A percentile compares a stretch with the other conserved stretches of the same genome.
Evolutionary conservation across 495 filamentous ascomycete species (phyloP).

Genomic region (Aspergillus mulundensis): DNA sequence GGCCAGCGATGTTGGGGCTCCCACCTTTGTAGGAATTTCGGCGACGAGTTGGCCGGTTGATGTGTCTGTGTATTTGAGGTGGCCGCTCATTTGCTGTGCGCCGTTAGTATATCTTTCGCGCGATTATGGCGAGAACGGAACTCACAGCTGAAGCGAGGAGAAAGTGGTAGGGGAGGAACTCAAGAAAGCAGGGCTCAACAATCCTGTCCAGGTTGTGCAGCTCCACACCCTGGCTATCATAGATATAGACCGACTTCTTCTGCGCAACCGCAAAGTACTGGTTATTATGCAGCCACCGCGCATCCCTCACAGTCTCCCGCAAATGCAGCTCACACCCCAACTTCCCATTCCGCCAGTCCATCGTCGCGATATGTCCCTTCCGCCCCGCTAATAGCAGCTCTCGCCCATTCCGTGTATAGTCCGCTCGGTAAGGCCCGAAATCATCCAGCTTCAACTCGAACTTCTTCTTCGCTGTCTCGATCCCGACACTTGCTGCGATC

Average conservation of each 20-base stretch:
- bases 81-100: slow-evolving; percentile 69
- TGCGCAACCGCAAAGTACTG: slow-evolving; percentile 96
- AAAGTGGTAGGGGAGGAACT: slow-evolving; percentile 96
- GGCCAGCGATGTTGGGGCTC: slow-evolving; percentile 74
- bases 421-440: slow-evolving; percentile 79
- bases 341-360: slow-evolving; percentile 94
- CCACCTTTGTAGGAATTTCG: slow-evolving; percentile 77
- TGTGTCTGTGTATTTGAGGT: slow-evolving; percentile 91
- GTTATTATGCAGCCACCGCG: slow-evolving; percentile 91
- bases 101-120: slow-evolving; percentile 1
- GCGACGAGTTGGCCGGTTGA: slow-evolving; percentile 83
- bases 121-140: slow-evolving; percentile 4
- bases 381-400: slow-evolving; percentile 79
- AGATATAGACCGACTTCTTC: slow-evolving; percentile 95
- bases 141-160: slow-evolving; percentile 79
- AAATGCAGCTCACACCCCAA: slow-evolving; percentile 87
- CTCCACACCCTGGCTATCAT: slow-evolving; percentile 84
- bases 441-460: slow-evolving; percentile 83
- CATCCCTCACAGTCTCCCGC: slow-evolving; percentile 83
- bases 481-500: slow-evolving; percentile 66
- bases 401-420: slow-evolving; percentile 86
- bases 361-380: slow-evolving; percentile 92
- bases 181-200: slow-evolving; percentile 88
- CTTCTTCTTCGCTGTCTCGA: slow-evolving; percentile 83
- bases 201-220: slow-evolving; percentile 86